Evolutionary conservation across 495 filamentous ascomycete species (phyloP).

Genomic region (Rusavskia elegans): DNA sequence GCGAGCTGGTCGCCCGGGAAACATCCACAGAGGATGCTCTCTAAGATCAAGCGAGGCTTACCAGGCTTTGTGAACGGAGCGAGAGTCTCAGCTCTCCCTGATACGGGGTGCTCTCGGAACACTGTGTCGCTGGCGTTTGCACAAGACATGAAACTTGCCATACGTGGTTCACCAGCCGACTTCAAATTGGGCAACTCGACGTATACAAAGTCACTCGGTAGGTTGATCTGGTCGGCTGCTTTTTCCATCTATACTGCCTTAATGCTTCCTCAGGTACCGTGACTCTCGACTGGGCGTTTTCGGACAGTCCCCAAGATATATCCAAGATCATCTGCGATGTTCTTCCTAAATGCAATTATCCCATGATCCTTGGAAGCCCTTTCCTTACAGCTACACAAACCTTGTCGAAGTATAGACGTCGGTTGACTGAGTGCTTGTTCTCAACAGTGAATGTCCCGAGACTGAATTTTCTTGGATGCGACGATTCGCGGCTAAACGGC

Average conservation of each 20-base stretch:
- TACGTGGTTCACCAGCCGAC: not conserved
- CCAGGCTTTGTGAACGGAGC: conserved; percentile 2
- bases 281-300: conserved; percentile 3
- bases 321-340: conserved; percentile 8
- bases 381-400: conserved; percentile 8
- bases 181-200: conserved; percentile 2
- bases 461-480: not conserved
- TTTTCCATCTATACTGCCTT: too few species aligned
- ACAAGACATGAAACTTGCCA: not conserved
- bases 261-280: not conserved
- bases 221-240: not conserved
- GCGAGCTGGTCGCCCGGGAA: too few species aligned
- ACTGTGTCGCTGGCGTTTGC: not conserved
- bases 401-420: conserved; percentile 1
- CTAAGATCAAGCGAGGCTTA: conserved; percentile 3
- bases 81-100: conserved; percentile 1
- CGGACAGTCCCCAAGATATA: conserved; percentile 1
- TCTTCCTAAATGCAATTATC: conserved; percentile 4
- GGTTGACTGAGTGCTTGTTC: conserved; percentile 2
- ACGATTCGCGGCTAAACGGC: not conserved
- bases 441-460: not conserved
- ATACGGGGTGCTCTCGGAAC: conserved; percentile 7
- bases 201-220: conserved; percentile 1
- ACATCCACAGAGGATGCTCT: not conserved
- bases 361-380: conserved; percentile 3